Base-by-base conservation (phyloP, 164 flowering plant genomes). In the Tetracentron sinense region DNA sequence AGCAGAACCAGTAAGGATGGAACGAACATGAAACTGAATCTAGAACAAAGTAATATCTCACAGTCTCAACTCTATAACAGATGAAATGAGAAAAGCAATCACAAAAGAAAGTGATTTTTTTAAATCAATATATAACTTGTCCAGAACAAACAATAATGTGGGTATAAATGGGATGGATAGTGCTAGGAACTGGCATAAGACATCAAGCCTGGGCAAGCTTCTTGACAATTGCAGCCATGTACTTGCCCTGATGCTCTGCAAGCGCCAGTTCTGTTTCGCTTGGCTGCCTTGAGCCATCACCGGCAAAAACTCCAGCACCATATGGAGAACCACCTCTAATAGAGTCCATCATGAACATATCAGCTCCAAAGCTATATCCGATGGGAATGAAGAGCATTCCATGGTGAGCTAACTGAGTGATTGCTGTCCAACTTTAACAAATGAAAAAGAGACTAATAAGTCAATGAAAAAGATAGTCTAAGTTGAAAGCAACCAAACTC, bases 321-420 rank as follows among this genome's bases (percentile, higher is more conserved):
- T 85, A 87, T 47, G 93, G 93, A 56, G 88, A 78, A 22, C 93
- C 93, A 2, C 93, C 93, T 73, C 86, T 70, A 20, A 83, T 66
- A 35, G 80, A 58, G 48, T 85, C 88, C 84, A 83, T 77, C 54
- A 69, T 72, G 71, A 82, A 85, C 93, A 87, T 87, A 46, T 80
- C 85, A 25, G 90, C 82, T 22, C 93, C 93, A 62, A 85, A 87
- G 29, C 90, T 82, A 77, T 87, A 85, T 2, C 93, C 93, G 48
- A 87, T 82, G 27, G 93, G 93, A 70, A 87, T 88, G 69, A 72
- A 87, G 12, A 87, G 61, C 93, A 87, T 87, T 7, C 91, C 91
- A 62, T 86, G 91, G 71, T 86, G 88, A 2, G 65, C 83, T 61
- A 86, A 70, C 67, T 84, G 88, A 22, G 87, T 86, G 64, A 86